Evolutionary conservation across 192 early-diverging fungal genomes (phyloP).

Genomic region (Coemansia javaensis): DNA sequence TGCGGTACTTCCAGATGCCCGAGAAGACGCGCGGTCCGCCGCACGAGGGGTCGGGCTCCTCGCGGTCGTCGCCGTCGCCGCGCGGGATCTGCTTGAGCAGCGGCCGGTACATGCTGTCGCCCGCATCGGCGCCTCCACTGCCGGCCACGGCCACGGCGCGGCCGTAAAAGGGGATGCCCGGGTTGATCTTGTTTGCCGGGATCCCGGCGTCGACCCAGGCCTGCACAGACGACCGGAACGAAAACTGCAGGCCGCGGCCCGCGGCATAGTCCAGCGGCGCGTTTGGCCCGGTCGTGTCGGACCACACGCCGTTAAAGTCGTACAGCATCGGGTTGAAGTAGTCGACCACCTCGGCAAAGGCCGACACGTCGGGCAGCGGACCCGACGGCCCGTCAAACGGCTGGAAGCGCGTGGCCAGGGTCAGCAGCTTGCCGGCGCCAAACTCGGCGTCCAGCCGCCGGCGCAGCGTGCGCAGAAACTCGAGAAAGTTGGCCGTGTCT

Average conservation of each 20-base stretch:
- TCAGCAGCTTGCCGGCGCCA: slow-evolving; percentile 51
- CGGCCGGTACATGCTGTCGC: slow-evolving; percentile 34
- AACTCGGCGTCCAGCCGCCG: slow-evolving; percentile 45
- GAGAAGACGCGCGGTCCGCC: slow-evolving; percentile 49
- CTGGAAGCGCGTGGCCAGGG: slow-evolving; percentile 59
- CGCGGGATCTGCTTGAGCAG: slow-evolving; percentile 43
- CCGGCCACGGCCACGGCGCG: slow-evolving; percentile 46
- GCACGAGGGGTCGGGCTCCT: slow-evolving; percentile 31
- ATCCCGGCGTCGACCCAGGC: slow-evolving; percentile 58
- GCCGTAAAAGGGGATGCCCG: slow-evolving; percentile 63
- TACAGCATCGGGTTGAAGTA: slow-evolving; percentile 68
- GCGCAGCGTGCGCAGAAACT: slow-evolving; percentile 58
- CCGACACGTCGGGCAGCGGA: slow-evolving; percentile 53
- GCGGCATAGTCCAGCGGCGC: slow-evolving; percentile 48
- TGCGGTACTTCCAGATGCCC: slow-evolving; percentile 64
- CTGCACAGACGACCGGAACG: slow-evolving; percentile 46
- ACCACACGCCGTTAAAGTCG: slow-evolving; percentile 62
- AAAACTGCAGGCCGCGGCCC: slow-evolving; percentile 31
- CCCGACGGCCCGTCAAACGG: slow-evolving; percentile 56
- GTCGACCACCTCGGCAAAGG: slow-evolving; percentile 56
- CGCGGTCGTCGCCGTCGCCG: slow-evolving; percentile 55
- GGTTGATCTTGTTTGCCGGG: slow-evolving; percentile 54
- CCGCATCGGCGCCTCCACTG: slow-evolving; percentile 3
- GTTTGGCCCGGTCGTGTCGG: slow-evolving; percentile 57
- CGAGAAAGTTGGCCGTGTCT: slow-evolving; percentile 60